phyloP scores from a whole-genome alignment of 2,329 filamentous ascomycete species.

The Tolypocladium cylindrosporum region DNA sequence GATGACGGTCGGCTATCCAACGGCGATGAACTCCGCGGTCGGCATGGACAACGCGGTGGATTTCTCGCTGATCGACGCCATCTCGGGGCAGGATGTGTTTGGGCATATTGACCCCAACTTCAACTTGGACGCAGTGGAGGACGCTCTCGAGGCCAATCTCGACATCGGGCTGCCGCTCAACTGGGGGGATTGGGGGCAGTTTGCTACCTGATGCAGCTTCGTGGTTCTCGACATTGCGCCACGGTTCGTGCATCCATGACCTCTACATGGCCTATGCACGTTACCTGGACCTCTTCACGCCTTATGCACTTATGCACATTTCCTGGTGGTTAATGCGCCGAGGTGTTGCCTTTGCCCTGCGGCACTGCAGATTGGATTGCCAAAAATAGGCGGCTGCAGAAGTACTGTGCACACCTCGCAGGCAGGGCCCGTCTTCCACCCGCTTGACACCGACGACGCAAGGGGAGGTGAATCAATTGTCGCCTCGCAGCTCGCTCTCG shows the following conservation, averaged over 20 bases:
- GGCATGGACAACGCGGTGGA: conserved; percentile 26
- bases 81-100: conserved; percentile 43
- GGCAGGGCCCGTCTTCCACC: not conserved
- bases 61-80: conserved; percentile 29
- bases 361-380: not conserved
- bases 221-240: not conserved
- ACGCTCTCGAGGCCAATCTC: conserved; percentile 42
- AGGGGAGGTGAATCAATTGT: not conserved
- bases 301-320: not conserved
- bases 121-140: conserved; percentile 42
- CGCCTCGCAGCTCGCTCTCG: not conserved
- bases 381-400: not conserved
- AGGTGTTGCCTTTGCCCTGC: too few relatives aligned
- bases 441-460: not conserved
- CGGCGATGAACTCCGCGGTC: conserved; percentile 14
- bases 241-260: not conserved
- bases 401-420: not conserved
- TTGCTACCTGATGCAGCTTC: conserved; percentile 14
- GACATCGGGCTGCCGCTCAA: conserved; percentile 43
- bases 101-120: conserved; percentile 46
- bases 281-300: not conserved
- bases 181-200: conserved; percentile 36
- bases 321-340: not conserved
- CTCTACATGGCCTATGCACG: not conserved
- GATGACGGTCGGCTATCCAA: conserved; percentile 12